Percentiles rank a stretch among this genome's conserved stretches.
Conservation (phyloP, 2,329 filamentous ascomycete genomes). For the Colletotrichum eremochloae region DNA sequence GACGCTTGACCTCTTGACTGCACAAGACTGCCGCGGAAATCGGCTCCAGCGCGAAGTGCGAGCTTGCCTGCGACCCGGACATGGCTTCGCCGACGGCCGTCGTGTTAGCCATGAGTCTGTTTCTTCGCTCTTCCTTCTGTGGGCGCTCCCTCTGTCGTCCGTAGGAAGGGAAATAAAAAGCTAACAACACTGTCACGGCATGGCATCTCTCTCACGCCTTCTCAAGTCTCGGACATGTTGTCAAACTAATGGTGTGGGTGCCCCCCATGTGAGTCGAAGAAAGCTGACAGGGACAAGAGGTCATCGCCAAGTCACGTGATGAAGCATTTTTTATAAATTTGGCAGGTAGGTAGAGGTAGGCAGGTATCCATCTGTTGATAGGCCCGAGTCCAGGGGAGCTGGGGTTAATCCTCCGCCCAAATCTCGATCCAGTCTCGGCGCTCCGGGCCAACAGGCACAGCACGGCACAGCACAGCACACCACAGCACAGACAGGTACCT, state of each 20-base stretch:
- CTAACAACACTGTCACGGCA: no score
- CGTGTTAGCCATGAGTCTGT: background rate
- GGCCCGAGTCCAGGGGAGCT: background rate
- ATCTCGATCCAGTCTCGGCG: slow-evolving; percentile 32
- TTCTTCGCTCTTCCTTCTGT: background rate
- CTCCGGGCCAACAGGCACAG: slow-evolving; percentile 11
- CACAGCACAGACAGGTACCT: background rate
- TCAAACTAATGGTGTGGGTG: background rate
- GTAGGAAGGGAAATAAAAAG: background rate
- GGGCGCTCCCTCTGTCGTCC: background rate
- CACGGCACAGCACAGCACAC: background rate
- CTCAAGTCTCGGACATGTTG: background rate
- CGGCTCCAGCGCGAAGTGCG: slow-evolving; percentile 59
- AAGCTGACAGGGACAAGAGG: background rate
- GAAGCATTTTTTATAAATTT: background rate
- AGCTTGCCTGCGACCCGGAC: slow-evolving; percentile 59
- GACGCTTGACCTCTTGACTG: slow-evolving; percentile 53
- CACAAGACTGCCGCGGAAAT: slow-evolving; percentile 60
- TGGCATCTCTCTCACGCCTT: slow-evolving; percentile 1
- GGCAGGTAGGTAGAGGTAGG: no score
- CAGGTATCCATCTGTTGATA: no score
- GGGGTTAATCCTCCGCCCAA: slow-evolving; percentile 17
- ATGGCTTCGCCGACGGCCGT: background rate
- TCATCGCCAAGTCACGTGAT: slow-evolving; percentile 31
- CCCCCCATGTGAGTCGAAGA: background rate